Evolutionary conservation across 768 basidiomycete species (phyloP), one percentile per base, ranked within the genome.

Genomic region (Infundibulicybe gibba): DNA sequence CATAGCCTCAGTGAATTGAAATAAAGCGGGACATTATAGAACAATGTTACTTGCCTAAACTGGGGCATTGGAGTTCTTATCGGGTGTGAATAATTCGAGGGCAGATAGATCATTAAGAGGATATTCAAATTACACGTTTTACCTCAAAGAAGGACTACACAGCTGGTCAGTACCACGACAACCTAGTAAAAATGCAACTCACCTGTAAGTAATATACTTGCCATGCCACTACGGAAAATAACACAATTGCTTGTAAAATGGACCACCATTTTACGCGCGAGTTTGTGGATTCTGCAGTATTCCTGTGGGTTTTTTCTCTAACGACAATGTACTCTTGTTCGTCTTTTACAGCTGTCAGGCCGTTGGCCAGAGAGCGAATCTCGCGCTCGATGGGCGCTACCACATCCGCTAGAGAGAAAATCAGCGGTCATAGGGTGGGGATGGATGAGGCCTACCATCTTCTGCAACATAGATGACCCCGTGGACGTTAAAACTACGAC

Each of bases 241-340:
- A 70, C 16, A 98, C 87, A 34, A 90, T 61, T 3, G 88, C 77
- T 65, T 99, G 97, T 6, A 93, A 63, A 50, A 99, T 85, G 2
- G 93, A 94, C 97, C 97, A 99, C 93, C 93, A 98, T 70, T 97
- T 98, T 44, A 99, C 95, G 33, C 97, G 83, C 33, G 87, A 79
- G 63, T 98, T 98, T 15, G 90, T 91, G 1, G 81, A 95, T 74
- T 90, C 90, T 8, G 91, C 87, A 43, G 97, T 99, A 64, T 98
- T 91, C 45, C 97, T 77, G 65, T 99, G 97, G 35, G 85, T 85
- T 49, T 79, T 78, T 66, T 99, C 97, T 42, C 97, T 80, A 21
- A 98, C 85, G 30, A 95, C 89, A 52, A 99, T 94, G 67, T 99
- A 99, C 67, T 98, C 97, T 63, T 98, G 95, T 64, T 99, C 97